Conservation (phyloP, 108 stramenopile genomes). For the Asterionellopsis glacialis region DNA sequence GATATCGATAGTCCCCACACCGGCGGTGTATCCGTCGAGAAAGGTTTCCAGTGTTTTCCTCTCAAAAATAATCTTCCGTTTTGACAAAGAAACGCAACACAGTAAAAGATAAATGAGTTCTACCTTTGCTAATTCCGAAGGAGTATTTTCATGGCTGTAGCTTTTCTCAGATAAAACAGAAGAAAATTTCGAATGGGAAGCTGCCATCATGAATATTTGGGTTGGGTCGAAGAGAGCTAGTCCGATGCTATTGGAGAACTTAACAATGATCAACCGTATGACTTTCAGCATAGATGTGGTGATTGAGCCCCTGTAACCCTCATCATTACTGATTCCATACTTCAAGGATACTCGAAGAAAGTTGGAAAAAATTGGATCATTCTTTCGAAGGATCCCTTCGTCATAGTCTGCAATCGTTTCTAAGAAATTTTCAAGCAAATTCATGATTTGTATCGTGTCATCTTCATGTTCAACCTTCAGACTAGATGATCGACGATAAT, state of each 20-base stretch:
- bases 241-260: neutral
- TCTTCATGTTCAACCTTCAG: too few species aligned
- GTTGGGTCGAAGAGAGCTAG: neutral
- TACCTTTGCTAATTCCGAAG: conserved; percentile 28
- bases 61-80: conserved; percentile 20
- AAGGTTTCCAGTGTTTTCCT: conserved; percentile 29
- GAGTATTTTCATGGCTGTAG: conserved; percentile 3
- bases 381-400: neutral
- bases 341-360: too few species aligned
- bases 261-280: too few species aligned
- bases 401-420: conserved; percentile 9
- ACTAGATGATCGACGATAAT: too few species aligned
- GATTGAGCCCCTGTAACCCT: too few species aligned
- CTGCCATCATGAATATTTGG: conserved; percentile 24
- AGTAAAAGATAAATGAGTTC: conserved; percentile 26
- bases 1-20: conserved; percentile 20
- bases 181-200: conserved; percentile 37
- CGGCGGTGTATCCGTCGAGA: conserved; percentile 34
- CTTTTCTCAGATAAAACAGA: conserved; percentile 5
- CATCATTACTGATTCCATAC: too few species aligned
- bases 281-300: too few species aligned
- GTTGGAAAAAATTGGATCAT: neutral
- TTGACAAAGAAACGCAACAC: conserved; percentile 32
- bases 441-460: too few species aligned
- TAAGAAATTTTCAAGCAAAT: conserved; percentile 8